Conservation (phyloP, 805 yeast species). For the Pichia eremophila region DNA sequence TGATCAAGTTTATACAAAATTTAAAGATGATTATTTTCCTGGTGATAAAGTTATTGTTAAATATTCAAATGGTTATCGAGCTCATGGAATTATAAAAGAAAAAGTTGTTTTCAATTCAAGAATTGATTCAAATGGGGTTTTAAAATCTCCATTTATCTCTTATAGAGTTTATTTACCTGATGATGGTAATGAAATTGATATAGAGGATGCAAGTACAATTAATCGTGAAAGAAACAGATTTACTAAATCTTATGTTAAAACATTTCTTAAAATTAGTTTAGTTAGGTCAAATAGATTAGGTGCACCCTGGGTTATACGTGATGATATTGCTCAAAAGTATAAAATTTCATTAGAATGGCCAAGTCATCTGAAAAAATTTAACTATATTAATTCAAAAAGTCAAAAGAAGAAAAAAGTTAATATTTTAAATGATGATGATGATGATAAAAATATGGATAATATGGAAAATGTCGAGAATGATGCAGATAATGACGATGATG, state of each 20-base stretch:
- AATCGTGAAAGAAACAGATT: conserved; percentile 77
- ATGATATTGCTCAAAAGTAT: conserved; percentile 61
- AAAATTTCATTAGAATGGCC: conserved; percentile 57
- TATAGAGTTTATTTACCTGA: conserved; percentile 54
- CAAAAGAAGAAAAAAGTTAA: background rate
- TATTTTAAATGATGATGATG: background rate
- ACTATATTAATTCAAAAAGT: conserved; percentile 2
- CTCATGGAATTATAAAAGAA: conserved; percentile 65
- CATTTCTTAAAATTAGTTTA: conserved; percentile 74
- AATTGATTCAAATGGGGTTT: conserved; percentile 28
- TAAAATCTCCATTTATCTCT: conserved; percentile 42
- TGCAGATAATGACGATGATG: background rate
- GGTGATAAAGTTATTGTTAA: conserved; percentile 75
- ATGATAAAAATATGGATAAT: background rate
- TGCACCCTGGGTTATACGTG: conserved; percentile 92
- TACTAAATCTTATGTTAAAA: conserved; percentile 82
- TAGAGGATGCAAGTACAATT: conserved; percentile 57
- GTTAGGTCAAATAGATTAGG: conserved; percentile 76
- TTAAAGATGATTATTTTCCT: conserved; percentile 80
- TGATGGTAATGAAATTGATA: conserved; percentile 40
- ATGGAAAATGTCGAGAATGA: background rate
- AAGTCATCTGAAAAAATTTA: conserved; percentile 35
- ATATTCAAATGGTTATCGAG: conserved; percentile 28
- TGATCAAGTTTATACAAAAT: conserved; percentile 71
- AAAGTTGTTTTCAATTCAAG: conserved; percentile 67